Percentiles rank a stretch among this genome's conserved stretches.
Evolutionary conservation across 768 basidiomycete genomes (phyloP).

Genomic region (Amanita rubescens): DNA sequence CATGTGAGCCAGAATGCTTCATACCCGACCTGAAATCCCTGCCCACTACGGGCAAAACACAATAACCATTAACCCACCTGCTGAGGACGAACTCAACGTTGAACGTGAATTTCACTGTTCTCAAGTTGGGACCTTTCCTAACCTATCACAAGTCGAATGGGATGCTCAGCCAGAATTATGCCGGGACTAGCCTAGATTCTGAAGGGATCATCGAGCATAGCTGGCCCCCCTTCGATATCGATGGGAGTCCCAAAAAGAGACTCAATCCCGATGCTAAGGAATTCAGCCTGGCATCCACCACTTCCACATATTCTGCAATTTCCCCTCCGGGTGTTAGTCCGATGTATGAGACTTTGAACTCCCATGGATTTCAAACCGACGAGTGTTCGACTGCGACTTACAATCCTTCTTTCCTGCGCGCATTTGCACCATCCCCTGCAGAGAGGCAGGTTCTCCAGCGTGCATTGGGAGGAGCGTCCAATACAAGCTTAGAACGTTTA

Average conservation of each 20-base stretch:
- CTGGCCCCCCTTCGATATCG: not conserved
- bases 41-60: not conserved
- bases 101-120: not conserved
- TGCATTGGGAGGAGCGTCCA: slow-evolving; percentile 66
- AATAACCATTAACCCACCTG: not conserved
- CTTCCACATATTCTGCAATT: slow-evolving; percentile 13
- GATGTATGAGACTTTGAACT: slow-evolving; percentile 52
- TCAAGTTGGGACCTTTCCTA: not conserved
- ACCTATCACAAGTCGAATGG: not conserved
- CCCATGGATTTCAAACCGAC: slow-evolving; percentile 42
- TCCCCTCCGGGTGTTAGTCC: slow-evolving; percentile 10
- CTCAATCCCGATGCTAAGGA: slow-evolving; percentile 85
- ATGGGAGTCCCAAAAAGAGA: slow-evolving; percentile 49
- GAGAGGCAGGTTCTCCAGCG: slow-evolving; percentile 82
- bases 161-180: not conserved
- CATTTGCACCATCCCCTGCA: slow-evolving; percentile 82
- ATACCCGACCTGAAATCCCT: not conserved
- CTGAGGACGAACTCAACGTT: not conserved
- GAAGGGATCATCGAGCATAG: slow-evolving; percentile 39
- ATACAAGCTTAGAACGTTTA: slow-evolving; percentile 69
- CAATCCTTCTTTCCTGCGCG: slow-evolving; percentile 53
- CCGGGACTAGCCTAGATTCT: slow-evolving; percentile 17
- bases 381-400: slow-evolving; percentile 31
- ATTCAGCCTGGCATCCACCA: slow-evolving; percentile 48
- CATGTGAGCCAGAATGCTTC: not conserved